phyloP scores from a whole-genome alignment of 1,284 basidiomycete genomes.

The Rhizopogon hawkerae region DNA sequence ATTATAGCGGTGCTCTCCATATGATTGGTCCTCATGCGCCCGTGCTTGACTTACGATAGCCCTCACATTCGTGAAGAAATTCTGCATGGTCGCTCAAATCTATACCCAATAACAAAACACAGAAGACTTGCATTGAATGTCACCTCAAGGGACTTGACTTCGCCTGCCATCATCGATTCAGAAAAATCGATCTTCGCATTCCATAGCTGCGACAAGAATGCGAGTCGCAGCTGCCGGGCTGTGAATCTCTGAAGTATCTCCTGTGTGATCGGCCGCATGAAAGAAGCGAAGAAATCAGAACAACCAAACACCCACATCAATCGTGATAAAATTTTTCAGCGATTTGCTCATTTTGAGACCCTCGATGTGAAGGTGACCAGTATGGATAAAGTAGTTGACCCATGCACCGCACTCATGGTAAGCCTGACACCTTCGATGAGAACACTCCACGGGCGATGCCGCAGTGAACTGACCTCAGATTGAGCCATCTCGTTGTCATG shows the following conservation, averaged over 20 bases:
- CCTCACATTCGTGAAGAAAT: constrained; percentile 88
- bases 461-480: constrained; percentile 61
- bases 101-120: constrained; percentile 6
- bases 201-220: constrained; percentile 91
- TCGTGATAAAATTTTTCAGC: constrained; percentile 98
- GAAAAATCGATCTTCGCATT: constrained; percentile 93
- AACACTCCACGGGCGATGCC: background rate
- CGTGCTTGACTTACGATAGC: constrained; percentile 62
- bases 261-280: constrained; percentile 31
- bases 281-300: constrained; percentile 7
- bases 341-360: constrained; percentile 99
- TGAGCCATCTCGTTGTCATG: constrained; percentile 99
- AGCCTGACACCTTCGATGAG: constrained; percentile 44
- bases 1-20: constrained; percentile 58
- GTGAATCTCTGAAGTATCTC: constrained; percentile 86
- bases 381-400: constrained; percentile 99
- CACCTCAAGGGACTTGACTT: constrained; percentile 82
- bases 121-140: constrained; percentile 69
- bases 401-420: constrained; percentile 89
- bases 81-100: constrained; percentile 43
- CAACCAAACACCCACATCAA: constrained; percentile 61
- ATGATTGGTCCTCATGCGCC: constrained; percentile 39
- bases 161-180: constrained; percentile 78
- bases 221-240: constrained; percentile 87
- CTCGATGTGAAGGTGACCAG: constrained; percentile 97